Evolutionary conservation across 306 rosid genomes (phyloP).

Genomic region (Ormosia semicastrata): DNA sequence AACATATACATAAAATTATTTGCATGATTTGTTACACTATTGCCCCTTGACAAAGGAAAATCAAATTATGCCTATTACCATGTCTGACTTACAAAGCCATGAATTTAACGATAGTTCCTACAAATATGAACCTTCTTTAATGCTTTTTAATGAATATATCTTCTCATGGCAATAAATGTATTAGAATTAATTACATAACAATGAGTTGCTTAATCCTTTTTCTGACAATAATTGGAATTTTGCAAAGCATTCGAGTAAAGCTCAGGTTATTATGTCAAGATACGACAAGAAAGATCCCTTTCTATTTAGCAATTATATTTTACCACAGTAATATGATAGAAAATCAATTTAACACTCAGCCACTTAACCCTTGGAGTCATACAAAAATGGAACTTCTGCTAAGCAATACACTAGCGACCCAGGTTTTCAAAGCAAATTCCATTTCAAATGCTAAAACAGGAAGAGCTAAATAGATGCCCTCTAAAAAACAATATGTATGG

Average conservation of each 20-base stretch:
- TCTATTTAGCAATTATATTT: neutral
- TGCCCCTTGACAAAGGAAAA: neutral
- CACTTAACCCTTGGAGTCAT: neutral
- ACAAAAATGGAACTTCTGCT: neutral
- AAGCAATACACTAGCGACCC: neutral
- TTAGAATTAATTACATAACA: neutral
- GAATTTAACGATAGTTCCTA: neutral
- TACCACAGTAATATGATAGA: neutral
- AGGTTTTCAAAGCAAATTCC: neutral
- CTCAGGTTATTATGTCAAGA: neutral
- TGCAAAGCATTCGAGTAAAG: neutral
- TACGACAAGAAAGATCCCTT: neutral
- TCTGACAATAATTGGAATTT: neutral
- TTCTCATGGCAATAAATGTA: neutral
- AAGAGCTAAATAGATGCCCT: neutral
- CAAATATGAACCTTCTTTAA: neutral
- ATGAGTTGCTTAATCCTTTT: neutral
- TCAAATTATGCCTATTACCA: neutral
- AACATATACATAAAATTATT: neutral
- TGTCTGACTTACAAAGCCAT: conserved; percentile 1
- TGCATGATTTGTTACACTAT: neutral
- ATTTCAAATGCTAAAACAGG: neutral
- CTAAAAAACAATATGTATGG: neutral
- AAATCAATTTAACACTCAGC: neutral
- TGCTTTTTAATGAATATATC: neutral